Conservation (phyloP, 2,329 filamentous ascomycete genomes). For the Alternaria viburni region DNA sequence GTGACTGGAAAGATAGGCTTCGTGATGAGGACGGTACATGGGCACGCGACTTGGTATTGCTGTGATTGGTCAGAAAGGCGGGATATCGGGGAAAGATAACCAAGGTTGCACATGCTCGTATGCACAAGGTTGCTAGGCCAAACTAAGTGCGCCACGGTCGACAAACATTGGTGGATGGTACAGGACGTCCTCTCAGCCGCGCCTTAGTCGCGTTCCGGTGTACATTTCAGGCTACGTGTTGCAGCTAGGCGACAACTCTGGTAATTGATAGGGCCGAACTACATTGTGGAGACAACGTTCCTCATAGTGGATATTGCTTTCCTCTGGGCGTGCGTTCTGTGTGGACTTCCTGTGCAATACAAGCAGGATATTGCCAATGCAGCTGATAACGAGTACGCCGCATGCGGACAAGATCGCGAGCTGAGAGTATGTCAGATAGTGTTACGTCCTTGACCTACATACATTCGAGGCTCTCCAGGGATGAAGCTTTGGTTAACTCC, state of each 20-base stretch:
- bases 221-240: not conserved
- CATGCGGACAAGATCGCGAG: not conserved
- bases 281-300: not conserved
- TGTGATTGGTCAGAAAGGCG: conserved; percentile 1
- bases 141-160: conserved; percentile 4
- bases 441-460: not conserved
- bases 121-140: not conserved
- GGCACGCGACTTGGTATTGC: conserved; percentile 3
- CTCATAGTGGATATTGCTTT: not conserved
- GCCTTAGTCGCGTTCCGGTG: not conserved
- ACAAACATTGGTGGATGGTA: not conserved
- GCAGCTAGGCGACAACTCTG: not conserved
- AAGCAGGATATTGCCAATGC: not conserved
- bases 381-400: conserved; percentile 6
- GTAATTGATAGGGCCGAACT: conserved; percentile 2
- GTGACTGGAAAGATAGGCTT: not conserved
- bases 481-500: not conserved
- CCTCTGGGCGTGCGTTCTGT: not conserved
- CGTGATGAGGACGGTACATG: not conserved
- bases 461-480: not conserved
- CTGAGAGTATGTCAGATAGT: not conserved
- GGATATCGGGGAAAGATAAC: not conserved
- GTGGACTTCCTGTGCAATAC: not conserved
- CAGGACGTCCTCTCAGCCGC: not conserved
- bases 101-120: not conserved